phyloP scores from a whole-genome alignment of 352 stramenopile species.

The Pythium chondricola region DNA sequence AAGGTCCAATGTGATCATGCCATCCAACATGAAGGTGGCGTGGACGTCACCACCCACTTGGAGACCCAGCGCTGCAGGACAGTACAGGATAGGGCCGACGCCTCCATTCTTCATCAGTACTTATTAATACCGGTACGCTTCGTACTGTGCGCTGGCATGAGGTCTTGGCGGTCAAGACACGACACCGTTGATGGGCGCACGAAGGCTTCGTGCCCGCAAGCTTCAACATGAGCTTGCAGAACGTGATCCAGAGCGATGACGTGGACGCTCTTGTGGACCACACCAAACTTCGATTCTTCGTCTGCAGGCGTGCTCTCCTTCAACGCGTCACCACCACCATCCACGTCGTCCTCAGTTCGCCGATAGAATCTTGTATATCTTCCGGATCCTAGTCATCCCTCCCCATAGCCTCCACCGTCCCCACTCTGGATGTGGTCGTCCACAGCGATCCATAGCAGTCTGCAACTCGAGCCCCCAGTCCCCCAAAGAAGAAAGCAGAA shows the following conservation, averaged over 20 bases:
- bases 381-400: conserved; percentile 1
- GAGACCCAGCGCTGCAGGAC: neutral
- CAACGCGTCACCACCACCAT: conserved; percentile 2
- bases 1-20: neutral
- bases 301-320: conserved; percentile 3
- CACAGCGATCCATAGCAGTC: no score
- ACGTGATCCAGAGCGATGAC: conserved; percentile 1
- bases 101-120: no score
- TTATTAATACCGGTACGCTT: no score
- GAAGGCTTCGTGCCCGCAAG: neutral
- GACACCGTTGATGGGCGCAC: conserved; percentile 4
- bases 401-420: neutral
- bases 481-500: neutral
- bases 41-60: neutral
- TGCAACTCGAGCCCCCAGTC: conserved; percentile 7
- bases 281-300: neutral
- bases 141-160: no score
- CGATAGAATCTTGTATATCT: no score
- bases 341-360: no score
- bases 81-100: no score
- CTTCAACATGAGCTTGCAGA: neutral
- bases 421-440: no score
- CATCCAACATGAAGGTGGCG: no score
- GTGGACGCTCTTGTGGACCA: conserved; percentile 4
- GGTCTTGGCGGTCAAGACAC: neutral